Evolutionary conservation across 768 basidiomycete genomes (phyloP).

Genomic region (Psilocybe tampanensis): DNA sequence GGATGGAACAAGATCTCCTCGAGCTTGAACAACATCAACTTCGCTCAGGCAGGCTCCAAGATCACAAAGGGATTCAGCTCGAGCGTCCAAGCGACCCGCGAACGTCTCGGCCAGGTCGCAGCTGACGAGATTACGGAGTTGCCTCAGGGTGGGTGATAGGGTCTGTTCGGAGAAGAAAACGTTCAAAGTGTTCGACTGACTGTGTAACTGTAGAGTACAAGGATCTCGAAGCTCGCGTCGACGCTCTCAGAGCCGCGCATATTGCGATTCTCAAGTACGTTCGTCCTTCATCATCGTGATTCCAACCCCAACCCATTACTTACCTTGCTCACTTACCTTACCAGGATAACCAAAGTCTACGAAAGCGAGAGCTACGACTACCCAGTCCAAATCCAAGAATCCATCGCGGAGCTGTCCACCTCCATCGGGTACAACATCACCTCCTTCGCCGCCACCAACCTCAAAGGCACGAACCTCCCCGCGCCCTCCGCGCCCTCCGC

Average conservation of each 20-base stretch:
- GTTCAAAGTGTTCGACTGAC: neutral
- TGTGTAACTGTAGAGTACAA: constrained; percentile 92
- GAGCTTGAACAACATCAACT: constrained; percentile 63
- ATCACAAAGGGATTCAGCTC: constrained; percentile 79
- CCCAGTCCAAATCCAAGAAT: constrained; percentile 81
- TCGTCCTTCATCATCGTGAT: neutral
- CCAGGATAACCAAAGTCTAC: constrained; percentile 86
- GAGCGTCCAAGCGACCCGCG: constrained; percentile 83
- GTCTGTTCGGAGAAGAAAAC: neutral
- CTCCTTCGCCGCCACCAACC: constrained; percentile 84
- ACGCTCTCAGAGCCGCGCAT: constrained; percentile 84
- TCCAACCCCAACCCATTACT: neutral
- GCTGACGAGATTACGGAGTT: constrained; percentile 95
- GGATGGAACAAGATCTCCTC: constrained; percentile 72
- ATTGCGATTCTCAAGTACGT: constrained; percentile 75
- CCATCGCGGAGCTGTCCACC: constrained; percentile 27
- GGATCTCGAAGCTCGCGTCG: constrained; percentile 92
- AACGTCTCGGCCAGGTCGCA: constrained; percentile 86
- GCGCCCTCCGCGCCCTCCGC: constrained; percentile 56
- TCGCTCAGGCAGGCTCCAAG: constrained; percentile 76
- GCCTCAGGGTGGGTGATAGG: constrained; percentile 81
- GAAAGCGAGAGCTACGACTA: constrained; percentile 89
- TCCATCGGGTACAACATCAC: constrained; percentile 72
- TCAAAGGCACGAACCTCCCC: constrained; percentile 88
- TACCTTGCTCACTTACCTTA: neutral